Evolutionary conservation across 768 basidiomycete species (phyloP).

Genomic region (Chalciporus chontae): DNA sequence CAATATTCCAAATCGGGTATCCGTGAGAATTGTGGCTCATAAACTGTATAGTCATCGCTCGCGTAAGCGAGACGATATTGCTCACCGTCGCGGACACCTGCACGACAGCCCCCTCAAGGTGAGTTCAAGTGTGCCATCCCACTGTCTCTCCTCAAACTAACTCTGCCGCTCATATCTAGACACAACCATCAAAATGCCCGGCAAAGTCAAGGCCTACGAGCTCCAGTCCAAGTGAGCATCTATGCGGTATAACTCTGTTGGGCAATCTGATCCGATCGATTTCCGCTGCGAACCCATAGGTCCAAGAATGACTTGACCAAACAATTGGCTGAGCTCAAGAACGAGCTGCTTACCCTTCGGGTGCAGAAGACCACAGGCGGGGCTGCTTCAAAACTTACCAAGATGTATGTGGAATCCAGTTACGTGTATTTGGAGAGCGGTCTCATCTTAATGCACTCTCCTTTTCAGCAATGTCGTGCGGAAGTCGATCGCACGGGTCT

Average conservation of each 20-base stretch:
- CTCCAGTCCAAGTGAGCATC: conserved; percentile 85
- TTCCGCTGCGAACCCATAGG: conserved; percentile 40
- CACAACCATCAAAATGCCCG: conserved; percentile 61
- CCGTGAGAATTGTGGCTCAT: conserved; percentile 41
- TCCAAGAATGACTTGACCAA: conserved; percentile 96
- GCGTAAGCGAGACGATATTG: conserved; percentile 29
- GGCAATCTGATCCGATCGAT: conserved; percentile 8
- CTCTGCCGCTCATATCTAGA: conserved; percentile 16
- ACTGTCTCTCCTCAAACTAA: not conserved
- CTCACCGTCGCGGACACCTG: conserved; percentile 27
- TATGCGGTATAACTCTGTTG: not conserved
- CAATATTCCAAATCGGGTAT: not conserved
- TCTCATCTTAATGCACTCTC: not conserved
- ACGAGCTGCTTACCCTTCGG: conserved; percentile 87
- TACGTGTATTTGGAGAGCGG: not conserved
- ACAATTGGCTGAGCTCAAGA: conserved; percentile 92
- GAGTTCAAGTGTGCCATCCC: conserved; percentile 18
- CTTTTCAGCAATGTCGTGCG: conserved; percentile 82
- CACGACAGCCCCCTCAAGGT: conserved; percentile 37
- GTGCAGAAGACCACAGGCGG: conserved; percentile 99
- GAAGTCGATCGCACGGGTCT: conserved; percentile 96
- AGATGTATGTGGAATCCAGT: conserved; percentile 67
- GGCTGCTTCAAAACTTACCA: conserved; percentile 91
- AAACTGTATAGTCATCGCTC: conserved; percentile 38
- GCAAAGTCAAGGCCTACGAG: conserved; percentile 94